These are phyloP conservation scores for Calonectria pseudoturangicola DNA, from an alignment of 2,329 filamentous ascomycete species.

Conservation along the genomic window DNA sequence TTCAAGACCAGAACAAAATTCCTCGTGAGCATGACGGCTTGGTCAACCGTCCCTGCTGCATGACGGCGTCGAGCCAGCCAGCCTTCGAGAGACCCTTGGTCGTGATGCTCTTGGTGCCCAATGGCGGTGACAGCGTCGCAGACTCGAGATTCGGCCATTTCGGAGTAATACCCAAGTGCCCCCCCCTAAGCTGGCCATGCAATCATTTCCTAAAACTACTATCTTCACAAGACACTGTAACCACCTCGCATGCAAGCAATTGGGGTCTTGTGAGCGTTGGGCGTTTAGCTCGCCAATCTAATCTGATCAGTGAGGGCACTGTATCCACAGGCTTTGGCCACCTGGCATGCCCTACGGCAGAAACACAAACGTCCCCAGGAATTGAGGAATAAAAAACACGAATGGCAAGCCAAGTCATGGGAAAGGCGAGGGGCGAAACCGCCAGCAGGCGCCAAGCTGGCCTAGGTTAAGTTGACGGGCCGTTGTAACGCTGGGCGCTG, in stretches of 20 bases:
- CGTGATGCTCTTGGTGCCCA: conserved; percentile 14
- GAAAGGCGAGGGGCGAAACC: conserved; percentile 17
- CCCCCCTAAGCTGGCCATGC: conserved; percentile 19
- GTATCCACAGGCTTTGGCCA: conserved; percentile 44
- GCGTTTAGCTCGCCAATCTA: conserved; percentile 56
- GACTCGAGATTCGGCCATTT: conserved; percentile 15
- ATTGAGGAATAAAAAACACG: conserved; percentile 14
- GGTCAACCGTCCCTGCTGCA: conserved; percentile 2
- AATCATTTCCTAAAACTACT: conserved; percentile 16
- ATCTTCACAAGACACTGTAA: conserved; percentile 23
- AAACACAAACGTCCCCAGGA: conserved; percentile 27
- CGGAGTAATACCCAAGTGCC: conserved; percentile 9
- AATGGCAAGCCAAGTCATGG: not conserved
- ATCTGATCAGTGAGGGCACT: conserved; percentile 37
- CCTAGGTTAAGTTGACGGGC: conserved; percentile 42
- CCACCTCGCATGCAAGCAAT: conserved; percentile 28
- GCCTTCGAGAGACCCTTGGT: not conserved
- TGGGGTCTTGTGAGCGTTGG: conserved; percentile 35
- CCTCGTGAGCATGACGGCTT: conserved; percentile 23
- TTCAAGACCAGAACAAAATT: conserved; percentile 13
- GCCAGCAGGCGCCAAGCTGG: conserved; percentile 25
- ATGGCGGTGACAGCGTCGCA: conserved; percentile 15
- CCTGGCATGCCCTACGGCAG: conserved; percentile 28
- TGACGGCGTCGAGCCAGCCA: conserved; percentile 17
- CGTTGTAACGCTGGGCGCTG: conserved; percentile 52